Conservation (phyloP, 2,329 filamentous ascomycete species). For the Colletotrichum gloeosporioides region DNA sequence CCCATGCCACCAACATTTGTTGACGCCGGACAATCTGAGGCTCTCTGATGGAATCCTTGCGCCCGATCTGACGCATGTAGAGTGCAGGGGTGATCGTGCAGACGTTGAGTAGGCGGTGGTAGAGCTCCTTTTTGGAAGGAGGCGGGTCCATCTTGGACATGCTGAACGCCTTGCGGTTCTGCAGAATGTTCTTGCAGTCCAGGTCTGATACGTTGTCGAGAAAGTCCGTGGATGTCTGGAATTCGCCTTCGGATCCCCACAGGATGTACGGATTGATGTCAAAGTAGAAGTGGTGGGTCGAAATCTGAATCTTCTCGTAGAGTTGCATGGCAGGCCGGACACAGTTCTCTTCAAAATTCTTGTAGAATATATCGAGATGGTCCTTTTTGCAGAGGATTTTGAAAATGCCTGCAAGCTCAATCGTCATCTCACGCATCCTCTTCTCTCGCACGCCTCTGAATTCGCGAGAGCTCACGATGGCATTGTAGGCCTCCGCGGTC, state of each 20-base stretch:
- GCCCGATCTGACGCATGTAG: constrained; percentile 40
- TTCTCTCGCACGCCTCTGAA: constrained; percentile 30
- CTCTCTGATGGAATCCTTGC: constrained; percentile 36
- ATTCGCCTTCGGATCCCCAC: constrained; percentile 26
- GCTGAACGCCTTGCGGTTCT: constrained; percentile 40
- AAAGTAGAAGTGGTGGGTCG: constrained; percentile 42
- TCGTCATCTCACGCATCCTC: constrained; percentile 30
- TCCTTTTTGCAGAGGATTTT: constrained; percentile 32
- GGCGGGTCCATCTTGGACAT: constrained; percentile 34
- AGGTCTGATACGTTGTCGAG: constrained; percentile 33
- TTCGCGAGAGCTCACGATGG: constrained; percentile 34
- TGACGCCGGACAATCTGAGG: constrained; percentile 40
- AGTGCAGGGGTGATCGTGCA: constrained; percentile 40
- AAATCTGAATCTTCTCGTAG: constrained; percentile 43
- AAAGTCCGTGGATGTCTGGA: constrained; percentile 34
- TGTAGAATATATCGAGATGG: constrained; percentile 25
- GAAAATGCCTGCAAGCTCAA: constrained; percentile 32
- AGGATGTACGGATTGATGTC: constrained; percentile 35
- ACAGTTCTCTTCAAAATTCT: constrained; percentile 30
- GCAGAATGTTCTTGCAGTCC: constrained; percentile 40
- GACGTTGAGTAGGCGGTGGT: constrained; percentile 35
- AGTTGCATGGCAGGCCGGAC: constrained; percentile 40
- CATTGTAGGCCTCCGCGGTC: constrained; percentile 42
- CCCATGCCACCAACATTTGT: constrained; percentile 44
- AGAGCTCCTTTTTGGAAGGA: constrained; percentile 35